Percentiles rank a stretch among this genome's conserved stretches.
Conservation (phyloP, 176 grass and related monocot species). For the Alloteropsis semialata region DNA sequence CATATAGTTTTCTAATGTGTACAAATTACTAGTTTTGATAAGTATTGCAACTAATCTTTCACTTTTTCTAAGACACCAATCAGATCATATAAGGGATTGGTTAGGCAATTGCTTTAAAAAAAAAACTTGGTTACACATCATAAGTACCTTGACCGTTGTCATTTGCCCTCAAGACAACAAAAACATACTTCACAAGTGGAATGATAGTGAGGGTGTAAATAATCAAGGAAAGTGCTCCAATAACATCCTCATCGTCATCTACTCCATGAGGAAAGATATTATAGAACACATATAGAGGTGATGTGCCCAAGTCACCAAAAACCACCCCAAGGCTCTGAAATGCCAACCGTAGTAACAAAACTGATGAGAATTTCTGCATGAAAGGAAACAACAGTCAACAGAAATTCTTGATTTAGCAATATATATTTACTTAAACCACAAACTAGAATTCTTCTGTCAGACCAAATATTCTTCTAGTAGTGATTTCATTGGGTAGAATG, state of each 20-base stretch:
- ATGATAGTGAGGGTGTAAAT: constrained; percentile 97
- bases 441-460: background rate
- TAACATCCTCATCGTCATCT: constrained; percentile 70
- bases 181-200: constrained; percentile 92
- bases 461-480: background rate
- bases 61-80: background rate
- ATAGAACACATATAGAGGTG: constrained; percentile 92
- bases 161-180: constrained; percentile 87
- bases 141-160: constrained; percentile 91
- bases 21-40: background rate
- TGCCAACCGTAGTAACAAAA: constrained; percentile 68
- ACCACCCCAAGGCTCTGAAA: constrained; percentile 98
- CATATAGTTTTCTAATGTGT: constrained; percentile 4
- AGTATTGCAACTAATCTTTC: background rate
- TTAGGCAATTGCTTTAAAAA: constrained; percentile 1
- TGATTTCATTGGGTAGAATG: background rate
- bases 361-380: constrained; percentile 76
- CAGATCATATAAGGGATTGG: constrained; percentile 7
- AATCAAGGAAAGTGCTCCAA: constrained; percentile 98
- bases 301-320: constrained; percentile 97
- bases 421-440: background rate
- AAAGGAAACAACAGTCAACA: constrained; percentile 21
- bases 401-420: background rate
- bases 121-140: background rate
- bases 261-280: constrained; percentile 86